Percentiles rank a stretch among this genome's conserved stretches.
phyloP scores from a whole-genome alignment of 805 yeast genomes.

The Cyberlindnera amylophila region DNA sequence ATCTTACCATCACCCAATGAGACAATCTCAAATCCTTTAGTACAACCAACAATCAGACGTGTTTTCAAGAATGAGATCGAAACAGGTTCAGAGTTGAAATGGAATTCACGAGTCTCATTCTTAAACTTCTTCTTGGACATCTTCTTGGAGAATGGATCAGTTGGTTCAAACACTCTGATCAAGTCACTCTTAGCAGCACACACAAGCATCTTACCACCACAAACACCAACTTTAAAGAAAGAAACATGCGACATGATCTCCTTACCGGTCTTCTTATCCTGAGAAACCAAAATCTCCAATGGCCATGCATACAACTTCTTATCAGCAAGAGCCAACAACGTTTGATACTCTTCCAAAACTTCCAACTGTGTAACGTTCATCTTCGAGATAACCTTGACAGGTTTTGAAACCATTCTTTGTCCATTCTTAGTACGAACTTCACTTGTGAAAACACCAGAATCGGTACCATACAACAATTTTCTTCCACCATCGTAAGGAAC shows the following conservation, averaged over 20 bases:
- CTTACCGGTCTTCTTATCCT: conserved; percentile 58
- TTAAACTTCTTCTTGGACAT: conserved; percentile 69
- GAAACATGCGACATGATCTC: conserved; percentile 84
- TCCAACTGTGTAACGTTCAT: conserved; percentile 84
- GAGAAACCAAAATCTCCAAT: conserved; percentile 56
- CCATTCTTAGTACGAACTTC: conserved; percentile 50
- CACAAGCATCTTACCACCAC: conserved; percentile 82
- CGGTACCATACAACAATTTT: conserved; percentile 86
- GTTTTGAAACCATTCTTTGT: conserved; percentile 59
- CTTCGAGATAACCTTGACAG: conserved; percentile 70
- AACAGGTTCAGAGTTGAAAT: conserved; percentile 84
- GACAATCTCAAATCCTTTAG: conserved; percentile 94
- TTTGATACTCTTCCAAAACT: conserved; percentile 86
- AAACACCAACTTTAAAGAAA: conserved; percentile 89
- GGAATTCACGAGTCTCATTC: conserved; percentile 67
- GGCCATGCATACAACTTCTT: conserved; percentile 77
- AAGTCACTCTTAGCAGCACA: conserved; percentile 86
- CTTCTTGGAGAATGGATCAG: conserved; percentile 60
- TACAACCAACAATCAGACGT: conserved; percentile 90
- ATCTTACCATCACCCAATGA: conserved; percentile 78
- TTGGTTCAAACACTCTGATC: conserved; percentile 84
- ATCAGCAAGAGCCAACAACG: conserved; percentile 76
- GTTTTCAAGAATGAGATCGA: conserved; percentile 87
- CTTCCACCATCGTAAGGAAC: conserved; percentile 95
- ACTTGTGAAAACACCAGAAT: conserved; percentile 82